phyloP scores from a whole-genome alignment of 75 land plant genomes.

The Chamaecyparis obtusa region DNA sequence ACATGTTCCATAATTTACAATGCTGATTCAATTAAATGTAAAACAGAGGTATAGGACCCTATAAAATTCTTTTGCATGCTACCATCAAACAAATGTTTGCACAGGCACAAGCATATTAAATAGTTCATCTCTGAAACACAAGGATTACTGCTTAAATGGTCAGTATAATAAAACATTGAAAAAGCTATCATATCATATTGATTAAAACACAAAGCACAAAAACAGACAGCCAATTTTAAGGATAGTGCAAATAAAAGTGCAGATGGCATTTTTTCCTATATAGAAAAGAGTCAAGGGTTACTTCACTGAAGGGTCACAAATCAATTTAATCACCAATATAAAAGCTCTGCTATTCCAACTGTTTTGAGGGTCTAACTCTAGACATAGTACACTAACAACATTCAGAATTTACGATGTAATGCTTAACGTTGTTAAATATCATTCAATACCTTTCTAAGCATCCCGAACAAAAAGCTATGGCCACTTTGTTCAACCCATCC shows the following conservation, averaged over 20 bases:
- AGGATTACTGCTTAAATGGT: not conserved
- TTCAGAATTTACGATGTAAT: not conserved
- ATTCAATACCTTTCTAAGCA: slow-evolving; percentile 73
- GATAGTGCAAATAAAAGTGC: not conserved
- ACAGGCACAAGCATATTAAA: not conserved
- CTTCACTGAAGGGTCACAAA: not conserved
- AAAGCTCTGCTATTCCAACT: not conserved
- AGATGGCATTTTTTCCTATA: not conserved
- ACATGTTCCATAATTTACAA: not conserved
- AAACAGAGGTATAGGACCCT: not conserved
- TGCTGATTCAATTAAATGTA: not conserved
- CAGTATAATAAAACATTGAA: not conserved
- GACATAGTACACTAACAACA: not conserved
- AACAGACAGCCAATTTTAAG: not conserved
- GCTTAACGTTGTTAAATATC: not conserved
- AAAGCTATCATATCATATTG: not conserved
- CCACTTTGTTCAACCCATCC: slow-evolving; percentile 96
- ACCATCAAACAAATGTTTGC: not conserved
- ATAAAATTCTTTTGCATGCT: not conserved
- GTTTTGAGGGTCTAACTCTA: not conserved
- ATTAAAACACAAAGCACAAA: not conserved
- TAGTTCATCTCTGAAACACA: not conserved
- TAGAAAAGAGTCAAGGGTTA: not conserved
- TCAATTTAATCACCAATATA: not conserved
- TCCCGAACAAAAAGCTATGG: slow-evolving; percentile 78